Percentiles rank a stretch among this genome's conserved stretches.
These are phyloP conservation scores for Microascus cirrosus DNA, from an alignment of 2,329 filamentous ascomycete species.

Conservation along the genomic window DNA sequence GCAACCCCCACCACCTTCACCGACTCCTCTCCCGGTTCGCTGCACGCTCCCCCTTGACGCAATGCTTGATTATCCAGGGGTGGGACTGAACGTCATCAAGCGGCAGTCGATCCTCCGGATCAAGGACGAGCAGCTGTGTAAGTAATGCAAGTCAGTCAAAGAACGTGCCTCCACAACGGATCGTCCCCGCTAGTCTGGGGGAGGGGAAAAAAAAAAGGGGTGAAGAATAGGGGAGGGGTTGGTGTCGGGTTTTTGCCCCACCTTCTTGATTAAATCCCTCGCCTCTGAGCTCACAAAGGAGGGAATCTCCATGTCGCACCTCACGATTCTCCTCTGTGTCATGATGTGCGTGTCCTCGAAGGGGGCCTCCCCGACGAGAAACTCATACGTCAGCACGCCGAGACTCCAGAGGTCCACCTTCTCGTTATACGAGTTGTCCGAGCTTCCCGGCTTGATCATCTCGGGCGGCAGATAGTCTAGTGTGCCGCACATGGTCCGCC, in stretches of 20 bases:
- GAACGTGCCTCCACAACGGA: background rate
- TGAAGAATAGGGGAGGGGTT: background rate
- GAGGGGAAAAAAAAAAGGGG: background rate
- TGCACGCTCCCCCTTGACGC: slow-evolving; percentile 51
- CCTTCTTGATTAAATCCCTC: slow-evolving; percentile 82
- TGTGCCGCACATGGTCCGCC: slow-evolving; percentile 93
- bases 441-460: slow-evolving; percentile 77
- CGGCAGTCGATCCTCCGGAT: slow-evolving; percentile 86
- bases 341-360: slow-evolving; percentile 94
- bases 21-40: slow-evolving; percentile 35
- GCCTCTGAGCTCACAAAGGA: slow-evolving; percentile 85
- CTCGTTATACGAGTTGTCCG: slow-evolving; percentile 84
- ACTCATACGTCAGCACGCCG: slow-evolving; percentile 92
- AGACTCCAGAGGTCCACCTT: slow-evolving; percentile 96
- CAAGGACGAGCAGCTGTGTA: slow-evolving; percentile 67
- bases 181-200: background rate
- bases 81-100: slow-evolving; percentile 82
- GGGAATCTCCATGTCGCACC: slow-evolving; percentile 87
- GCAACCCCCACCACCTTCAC: background rate
- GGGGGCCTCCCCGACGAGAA: slow-evolving; percentile 87
- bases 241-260: slow-evolving; percentile 4
- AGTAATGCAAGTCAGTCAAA: slow-evolving; percentile 1
- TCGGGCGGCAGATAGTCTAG: slow-evolving; percentile 95
- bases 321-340: slow-evolving; percentile 81
- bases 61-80: slow-evolving; percentile 97